Evolutionary conservation across 2,329 filamentous ascomycete genomes (phyloP).

Genomic region (Elsinoe australis): DNA sequence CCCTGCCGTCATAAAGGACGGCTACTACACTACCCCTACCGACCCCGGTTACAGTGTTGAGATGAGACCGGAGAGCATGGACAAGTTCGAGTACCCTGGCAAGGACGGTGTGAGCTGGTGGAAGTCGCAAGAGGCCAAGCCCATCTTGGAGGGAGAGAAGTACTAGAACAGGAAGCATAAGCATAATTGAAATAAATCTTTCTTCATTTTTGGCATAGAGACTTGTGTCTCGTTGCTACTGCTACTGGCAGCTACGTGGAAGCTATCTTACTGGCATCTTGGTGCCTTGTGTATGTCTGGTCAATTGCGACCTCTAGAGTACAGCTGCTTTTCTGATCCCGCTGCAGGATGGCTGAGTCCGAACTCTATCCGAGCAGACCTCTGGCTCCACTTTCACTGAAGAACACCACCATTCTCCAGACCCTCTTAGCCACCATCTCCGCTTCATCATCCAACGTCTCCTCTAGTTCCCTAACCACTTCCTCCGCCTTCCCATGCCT

Average conservation of each 20-base stretch:
- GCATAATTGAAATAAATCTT: too few relatives aligned
- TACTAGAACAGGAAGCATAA: too few relatives aligned
- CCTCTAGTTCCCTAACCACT: constrained; percentile 75
- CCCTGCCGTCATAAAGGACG: constrained; percentile 70
- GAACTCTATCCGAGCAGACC: constrained; percentile 51
- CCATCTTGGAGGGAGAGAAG: constrained; percentile 56
- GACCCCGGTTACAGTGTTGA: constrained; percentile 85
- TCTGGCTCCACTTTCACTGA: constrained; percentile 86
- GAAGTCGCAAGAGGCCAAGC: constrained; percentile 69
- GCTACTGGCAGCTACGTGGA: too few relatives aligned
- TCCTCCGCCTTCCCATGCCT: constrained; percentile 67
- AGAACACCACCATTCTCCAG: constrained; percentile 98
- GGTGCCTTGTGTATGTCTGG: too few relatives aligned
- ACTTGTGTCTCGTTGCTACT: too few relatives aligned
- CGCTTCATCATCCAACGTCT: constrained; percentile 90
- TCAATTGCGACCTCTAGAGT: too few relatives aligned
- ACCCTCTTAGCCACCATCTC: constrained; percentile 92
- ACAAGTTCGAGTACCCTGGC: constrained; percentile 67
- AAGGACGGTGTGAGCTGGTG: constrained; percentile 76
- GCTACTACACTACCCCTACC: constrained; percentile 78
- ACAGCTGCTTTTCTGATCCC: too few relatives aligned
- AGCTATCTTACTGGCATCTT: too few relatives aligned
- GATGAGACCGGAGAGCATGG: constrained; percentile 88
- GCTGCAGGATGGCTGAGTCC: too few relatives aligned
- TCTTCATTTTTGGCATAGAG: too few relatives aligned